These are phyloP conservation scores for Hansfordia pulvinata DNA, from an alignment of 2,329 filamentous ascomycete species.

Conservation along the genomic window DNA sequence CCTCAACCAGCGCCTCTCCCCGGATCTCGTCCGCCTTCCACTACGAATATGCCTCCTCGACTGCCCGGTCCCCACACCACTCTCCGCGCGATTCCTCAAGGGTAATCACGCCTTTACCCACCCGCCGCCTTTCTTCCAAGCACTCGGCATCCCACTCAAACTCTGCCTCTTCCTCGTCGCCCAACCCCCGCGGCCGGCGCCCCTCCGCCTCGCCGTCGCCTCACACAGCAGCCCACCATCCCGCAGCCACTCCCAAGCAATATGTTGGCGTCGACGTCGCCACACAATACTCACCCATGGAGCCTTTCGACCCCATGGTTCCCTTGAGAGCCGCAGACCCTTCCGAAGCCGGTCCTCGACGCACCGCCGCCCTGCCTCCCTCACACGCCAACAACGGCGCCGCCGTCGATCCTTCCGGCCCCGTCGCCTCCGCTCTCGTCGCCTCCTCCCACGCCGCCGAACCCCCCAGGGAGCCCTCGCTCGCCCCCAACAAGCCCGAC, in stretches of 20 bases:
- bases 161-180: constrained; percentile 17
- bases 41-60: no score
- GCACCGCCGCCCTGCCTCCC: constrained; percentile 3
- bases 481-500: constrained; percentile 8
- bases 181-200: constrained; percentile 14
- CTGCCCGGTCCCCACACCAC: constrained; percentile 26
- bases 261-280: constrained; percentile 33
- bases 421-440: constrained; percentile 3
- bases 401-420: constrained; percentile 1
- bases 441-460: constrained; percentile 9
- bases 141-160: constrained; percentile 13
- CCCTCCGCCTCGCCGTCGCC: constrained; percentile 11
- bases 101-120: constrained; percentile 24
- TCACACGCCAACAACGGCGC: background rate
- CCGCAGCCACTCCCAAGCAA: constrained; percentile 20
- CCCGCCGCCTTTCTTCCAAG: constrained; percentile 25
- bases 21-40: constrained; percentile 22
- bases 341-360: constrained; percentile 12
- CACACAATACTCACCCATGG: constrained; percentile 35
- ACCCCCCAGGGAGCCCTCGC: constrained; percentile 10
- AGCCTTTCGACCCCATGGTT: constrained; percentile 26
- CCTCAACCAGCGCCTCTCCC: constrained; percentile 40
- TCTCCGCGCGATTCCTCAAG: constrained; percentile 24
- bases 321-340: constrained; percentile 15
- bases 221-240: constrained; percentile 3